Conservation (phyloP, 495 filamentous ascomycete genomes). For the Talaromyces stipitatus region DNA sequence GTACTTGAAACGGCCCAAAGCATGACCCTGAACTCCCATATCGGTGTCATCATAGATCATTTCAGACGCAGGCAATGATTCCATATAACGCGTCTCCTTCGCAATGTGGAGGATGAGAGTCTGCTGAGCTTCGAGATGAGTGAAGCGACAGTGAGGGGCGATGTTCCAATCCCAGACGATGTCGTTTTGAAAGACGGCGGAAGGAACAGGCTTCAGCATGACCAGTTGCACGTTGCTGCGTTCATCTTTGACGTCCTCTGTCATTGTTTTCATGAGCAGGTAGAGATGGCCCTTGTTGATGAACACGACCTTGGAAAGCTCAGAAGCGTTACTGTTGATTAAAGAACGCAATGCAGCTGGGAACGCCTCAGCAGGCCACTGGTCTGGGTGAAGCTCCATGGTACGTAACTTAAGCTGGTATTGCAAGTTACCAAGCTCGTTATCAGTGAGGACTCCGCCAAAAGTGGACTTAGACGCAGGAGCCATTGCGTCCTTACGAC, state of each 20-base stretch:
- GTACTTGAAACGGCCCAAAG: background rate
- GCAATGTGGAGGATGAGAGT: background rate
- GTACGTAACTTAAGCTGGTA: background rate
- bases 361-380: background rate
- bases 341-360: background rate
- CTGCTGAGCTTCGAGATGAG: conserved; percentile 2
- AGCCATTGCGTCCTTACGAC: background rate
- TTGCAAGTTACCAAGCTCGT: background rate
- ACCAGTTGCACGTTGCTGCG: background rate
- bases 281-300: background rate
- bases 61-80: background rate
- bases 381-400: background rate
- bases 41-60: conserved; percentile 1
- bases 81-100: background rate
- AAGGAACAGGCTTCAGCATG: background rate
- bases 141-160: conserved; percentile 2
- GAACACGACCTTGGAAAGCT: background rate
- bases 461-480: no score
- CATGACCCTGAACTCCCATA: background rate
- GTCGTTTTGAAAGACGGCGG: background rate
- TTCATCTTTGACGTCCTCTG: background rate
- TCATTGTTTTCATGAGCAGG: background rate
- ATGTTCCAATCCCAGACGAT: background rate
- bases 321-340: background rate
- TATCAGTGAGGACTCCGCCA: background rate